A percentile compares a stretch with the other conserved stretches of the same genome.
Conservation (phyloP, 345 rosid genomes). For the Melaleuca alternifolia region DNA sequence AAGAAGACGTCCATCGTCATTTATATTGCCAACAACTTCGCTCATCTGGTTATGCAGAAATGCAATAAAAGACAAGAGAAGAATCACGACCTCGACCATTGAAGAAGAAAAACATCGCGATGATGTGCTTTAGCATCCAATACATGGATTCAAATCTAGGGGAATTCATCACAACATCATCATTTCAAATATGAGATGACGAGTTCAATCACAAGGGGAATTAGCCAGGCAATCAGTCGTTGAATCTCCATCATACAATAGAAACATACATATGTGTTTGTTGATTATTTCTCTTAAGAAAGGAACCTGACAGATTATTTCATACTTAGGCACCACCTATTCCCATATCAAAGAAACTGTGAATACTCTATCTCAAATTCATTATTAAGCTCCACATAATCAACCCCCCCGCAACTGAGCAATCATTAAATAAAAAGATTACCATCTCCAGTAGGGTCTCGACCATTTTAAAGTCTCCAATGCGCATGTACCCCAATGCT, state of each 20-base stretch:
- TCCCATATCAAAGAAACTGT: neutral
- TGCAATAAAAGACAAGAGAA: neutral
- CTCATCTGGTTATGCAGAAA: constrained; percentile 40
- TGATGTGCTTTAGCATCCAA: neutral
- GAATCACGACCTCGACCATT: neutral
- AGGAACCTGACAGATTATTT: neutral
- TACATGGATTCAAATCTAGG: neutral
- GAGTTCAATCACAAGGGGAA: neutral
- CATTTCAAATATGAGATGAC: neutral
- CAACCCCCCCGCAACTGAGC: neutral
- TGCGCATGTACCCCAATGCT: constrained; percentile 65
- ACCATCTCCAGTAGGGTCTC: constrained; percentile 45
- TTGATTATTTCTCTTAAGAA: neutral
- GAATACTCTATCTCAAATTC: neutral
- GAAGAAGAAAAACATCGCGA: neutral
- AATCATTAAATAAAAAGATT: constrained; percentile 1
- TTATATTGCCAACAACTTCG: constrained; percentile 34
- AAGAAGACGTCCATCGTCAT: constrained; percentile 48
- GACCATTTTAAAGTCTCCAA: constrained; percentile 54
- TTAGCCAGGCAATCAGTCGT: neutral
- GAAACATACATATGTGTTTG: neutral
- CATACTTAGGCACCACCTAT: neutral
- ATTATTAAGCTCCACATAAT: neutral
- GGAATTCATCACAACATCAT: neutral
- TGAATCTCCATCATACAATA: neutral